phyloP scores from a whole-genome alignment of 139 green algal species.

The Tetratostichococcus sp. region DNA sequence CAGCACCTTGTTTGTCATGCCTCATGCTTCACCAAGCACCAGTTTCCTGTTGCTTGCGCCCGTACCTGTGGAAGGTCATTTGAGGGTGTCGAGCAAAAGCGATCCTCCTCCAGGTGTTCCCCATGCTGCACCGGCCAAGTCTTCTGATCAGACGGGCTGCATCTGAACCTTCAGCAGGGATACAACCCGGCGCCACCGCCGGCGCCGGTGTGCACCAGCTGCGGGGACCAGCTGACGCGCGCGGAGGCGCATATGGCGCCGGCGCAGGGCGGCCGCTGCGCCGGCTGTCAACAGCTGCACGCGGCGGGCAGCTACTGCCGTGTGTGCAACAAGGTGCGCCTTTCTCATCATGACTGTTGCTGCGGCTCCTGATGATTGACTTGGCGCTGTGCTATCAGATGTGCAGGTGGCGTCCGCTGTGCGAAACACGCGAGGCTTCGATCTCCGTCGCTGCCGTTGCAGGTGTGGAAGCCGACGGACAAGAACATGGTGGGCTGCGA shows the following conservation, averaged over 20 bases:
- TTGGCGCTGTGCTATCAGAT: too few relatives aligned
- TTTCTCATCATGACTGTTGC: not conserved
- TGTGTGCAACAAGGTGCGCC: conserved; percentile 21
- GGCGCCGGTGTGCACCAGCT: conserved; percentile 12
- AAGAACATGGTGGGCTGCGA: conserved; percentile 43
- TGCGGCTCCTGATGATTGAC: too few relatives aligned
- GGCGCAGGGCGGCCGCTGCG: conserved; percentile 11
- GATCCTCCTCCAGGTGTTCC: too few relatives aligned
- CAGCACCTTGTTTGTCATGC: not conserved
- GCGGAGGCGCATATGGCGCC: not conserved
- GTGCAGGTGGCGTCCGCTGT: not conserved
- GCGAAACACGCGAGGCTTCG: too few relatives aligned
- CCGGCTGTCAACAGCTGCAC: conserved; percentile 22
- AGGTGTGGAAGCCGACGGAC: conserved; percentile 21
- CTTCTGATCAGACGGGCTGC: too few relatives aligned
- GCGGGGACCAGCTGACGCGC: conserved; percentile 1
- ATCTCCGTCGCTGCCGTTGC: not conserved
- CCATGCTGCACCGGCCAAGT: too few relatives aligned
- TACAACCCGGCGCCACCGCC: not conserved
- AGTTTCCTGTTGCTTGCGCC: too few relatives aligned
- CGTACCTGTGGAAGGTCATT: too few relatives aligned
- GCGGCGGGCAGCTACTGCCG: conserved; percentile 20
- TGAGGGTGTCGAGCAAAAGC: too few relatives aligned
- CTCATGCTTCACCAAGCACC: not conserved
- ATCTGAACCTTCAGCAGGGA: not conserved